Percentiles rank a stretch among this genome's conserved stretches.
These are phyloP conservation scores for Trametes cingulata DNA, from an alignment of 768 basidiomycete species.

Conservation along the genomic window DNA sequence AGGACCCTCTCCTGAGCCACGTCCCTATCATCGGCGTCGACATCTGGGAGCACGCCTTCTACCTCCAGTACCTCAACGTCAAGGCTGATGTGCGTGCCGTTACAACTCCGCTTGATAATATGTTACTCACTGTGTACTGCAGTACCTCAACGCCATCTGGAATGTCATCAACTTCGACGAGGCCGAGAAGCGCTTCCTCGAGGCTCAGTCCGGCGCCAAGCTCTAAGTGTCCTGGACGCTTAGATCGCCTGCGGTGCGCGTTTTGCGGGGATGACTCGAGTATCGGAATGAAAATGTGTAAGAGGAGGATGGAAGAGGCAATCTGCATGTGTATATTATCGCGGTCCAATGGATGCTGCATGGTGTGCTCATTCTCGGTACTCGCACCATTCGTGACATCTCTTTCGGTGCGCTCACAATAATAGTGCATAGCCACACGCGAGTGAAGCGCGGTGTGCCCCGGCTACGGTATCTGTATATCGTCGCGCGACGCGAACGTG, in stretches of 20 bases:
- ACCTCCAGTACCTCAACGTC: conserved; percentile 95
- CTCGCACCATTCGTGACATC: no score
- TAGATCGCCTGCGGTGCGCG: no score
- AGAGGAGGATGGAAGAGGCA: conserved; percentile 7
- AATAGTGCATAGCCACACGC: no score
- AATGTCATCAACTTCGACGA: conserved; percentile 72
- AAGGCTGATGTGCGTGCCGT: conserved; percentile 77
- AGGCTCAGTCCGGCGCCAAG: conserved; percentile 41
- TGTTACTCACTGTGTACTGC: background rate
- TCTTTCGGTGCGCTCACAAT: no score
- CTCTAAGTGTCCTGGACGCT: conserved; percentile 31
- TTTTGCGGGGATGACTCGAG: background rate
- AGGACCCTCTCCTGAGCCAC: conserved; percentile 83
- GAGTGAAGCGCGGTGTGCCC: no score
- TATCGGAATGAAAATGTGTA: conserved; percentile 1
- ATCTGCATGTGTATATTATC: conserved; percentile 18
- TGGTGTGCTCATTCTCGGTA: background rate
- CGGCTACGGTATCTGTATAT: no score
- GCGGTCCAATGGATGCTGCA: conserved; percentile 10
- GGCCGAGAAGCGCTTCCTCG: conserved; percentile 64
- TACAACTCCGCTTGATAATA: no score
- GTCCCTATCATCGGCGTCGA: conserved; percentile 89
- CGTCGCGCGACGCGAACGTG: no score
- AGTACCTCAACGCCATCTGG: conserved; percentile 83
- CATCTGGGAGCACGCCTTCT: conserved; percentile 96